phyloP scores from a whole-genome alignment of 2,329 filamentous ascomycete species.

The Leptodontidium sp. region DNA sequence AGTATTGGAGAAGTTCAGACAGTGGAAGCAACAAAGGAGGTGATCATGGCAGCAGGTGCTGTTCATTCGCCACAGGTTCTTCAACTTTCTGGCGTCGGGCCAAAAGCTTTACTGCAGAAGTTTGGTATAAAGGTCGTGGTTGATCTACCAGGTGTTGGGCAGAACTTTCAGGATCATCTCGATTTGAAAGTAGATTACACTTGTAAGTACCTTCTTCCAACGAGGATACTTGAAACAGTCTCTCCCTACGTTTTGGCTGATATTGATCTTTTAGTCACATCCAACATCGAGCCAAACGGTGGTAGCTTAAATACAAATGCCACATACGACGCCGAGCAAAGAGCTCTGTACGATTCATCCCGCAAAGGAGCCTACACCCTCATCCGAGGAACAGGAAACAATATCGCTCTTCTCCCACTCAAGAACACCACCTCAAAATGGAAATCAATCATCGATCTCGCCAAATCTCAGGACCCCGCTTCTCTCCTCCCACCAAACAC shows the following conservation, averaged over 20 bases:
- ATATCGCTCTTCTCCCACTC: conserved; percentile 24
- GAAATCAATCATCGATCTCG: conserved; percentile 21
- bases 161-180: conserved; percentile 48
- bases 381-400: conserved; percentile 40
- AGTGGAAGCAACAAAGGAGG: conserved; percentile 42
- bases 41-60: conserved; percentile 49
- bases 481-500: conserved; percentile 24
- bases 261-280: conserved; percentile 20
- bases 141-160: conserved; percentile 52
- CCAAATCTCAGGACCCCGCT: conserved; percentile 26
- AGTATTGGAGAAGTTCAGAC: neutral
- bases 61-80: conserved; percentile 40
- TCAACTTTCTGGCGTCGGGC: conserved; percentile 39
- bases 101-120: conserved; percentile 42
- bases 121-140: conserved; percentile 47
- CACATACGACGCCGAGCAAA: conserved; percentile 47
- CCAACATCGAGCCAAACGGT: conserved; percentile 25
- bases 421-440: conserved; percentile 23
- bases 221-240: too few species aligned
- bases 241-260: neutral
- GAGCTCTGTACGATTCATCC: conserved; percentile 35
- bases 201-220: conserved; percentile 20
- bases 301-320: conserved; percentile 24
- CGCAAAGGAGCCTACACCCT: conserved; percentile 27
- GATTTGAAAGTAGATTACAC: conserved; percentile 25